Evolutionary conservation across 805 yeast species (phyloP).

Genomic region (Saturnispora kantuleensis): DNA sequence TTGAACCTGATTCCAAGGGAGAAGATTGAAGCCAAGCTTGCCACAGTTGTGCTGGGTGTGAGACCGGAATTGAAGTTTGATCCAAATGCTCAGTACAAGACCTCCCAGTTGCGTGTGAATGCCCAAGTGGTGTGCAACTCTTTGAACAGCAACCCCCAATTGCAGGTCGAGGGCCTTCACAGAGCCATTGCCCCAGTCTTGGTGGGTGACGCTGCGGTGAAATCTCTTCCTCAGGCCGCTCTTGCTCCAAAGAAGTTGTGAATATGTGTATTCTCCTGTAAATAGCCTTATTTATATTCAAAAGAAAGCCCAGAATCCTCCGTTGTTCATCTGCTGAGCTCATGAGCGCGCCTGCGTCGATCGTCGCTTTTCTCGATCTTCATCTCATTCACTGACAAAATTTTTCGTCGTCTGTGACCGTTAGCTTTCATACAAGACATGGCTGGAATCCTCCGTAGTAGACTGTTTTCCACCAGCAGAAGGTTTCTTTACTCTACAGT

Average conservation of each 20-base stretch:
- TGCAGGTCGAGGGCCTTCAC: conserved; percentile 22
- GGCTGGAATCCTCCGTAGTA: background rate
- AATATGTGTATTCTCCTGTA: background rate
- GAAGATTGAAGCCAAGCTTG: conserved; percentile 16
- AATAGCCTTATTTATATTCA: background rate
- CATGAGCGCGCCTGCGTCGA: background rate
- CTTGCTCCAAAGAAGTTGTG: conserved; percentile 12
- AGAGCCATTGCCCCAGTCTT: conserved; percentile 13
- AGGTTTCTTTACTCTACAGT: background rate
- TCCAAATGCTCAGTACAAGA: conserved; percentile 15
- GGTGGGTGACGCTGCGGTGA: conserved; percentile 15
- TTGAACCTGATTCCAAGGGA: conserved; percentile 14
- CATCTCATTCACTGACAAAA: no score
- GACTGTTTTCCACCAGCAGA: conserved; percentile 14
- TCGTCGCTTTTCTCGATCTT: background rate
- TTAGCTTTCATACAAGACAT: background rate
- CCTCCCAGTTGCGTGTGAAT: conserved; percentile 19
- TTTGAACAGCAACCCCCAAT: conserved; percentile 24
- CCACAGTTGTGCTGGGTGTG: conserved; percentile 21
- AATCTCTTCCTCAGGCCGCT: conserved; percentile 17
- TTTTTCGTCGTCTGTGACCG: background rate
- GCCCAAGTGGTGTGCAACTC: conserved; percentile 25
- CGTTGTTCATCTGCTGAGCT: background rate
- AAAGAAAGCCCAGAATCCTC: no score
- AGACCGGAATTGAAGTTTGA: conserved; percentile 20